Percentiles rank a stretch among this genome's conserved stretches.
These are phyloP conservation scores for Aspergillus aculeatus DNA, from an alignment of 2,329 filamentous ascomycete genomes.

Conservation along the genomic window DNA sequence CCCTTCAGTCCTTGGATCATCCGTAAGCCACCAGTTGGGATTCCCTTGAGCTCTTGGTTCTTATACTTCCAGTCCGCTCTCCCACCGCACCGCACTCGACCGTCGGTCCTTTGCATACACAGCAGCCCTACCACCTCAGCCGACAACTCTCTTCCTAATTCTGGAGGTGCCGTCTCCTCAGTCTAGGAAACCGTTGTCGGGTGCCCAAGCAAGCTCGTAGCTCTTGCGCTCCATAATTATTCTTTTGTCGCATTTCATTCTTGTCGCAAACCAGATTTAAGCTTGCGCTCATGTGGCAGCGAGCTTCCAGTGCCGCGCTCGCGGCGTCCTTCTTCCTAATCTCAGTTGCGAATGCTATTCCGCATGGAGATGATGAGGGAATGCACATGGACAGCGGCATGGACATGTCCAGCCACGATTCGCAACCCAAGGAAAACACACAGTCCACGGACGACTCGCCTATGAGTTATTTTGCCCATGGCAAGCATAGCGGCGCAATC, in stretches of 20 bases:
- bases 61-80: constrained; percentile 4
- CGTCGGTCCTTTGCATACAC: constrained; percentile 12
- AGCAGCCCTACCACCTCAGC: constrained; percentile 13
- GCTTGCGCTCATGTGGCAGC: constrained; percentile 24
- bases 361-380: constrained; percentile 35
- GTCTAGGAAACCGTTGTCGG: not conserved
- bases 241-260: not conserved
- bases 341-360: constrained; percentile 30
- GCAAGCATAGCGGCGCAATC: constrained; percentile 50
- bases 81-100: not conserved
- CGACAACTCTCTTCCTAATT: not conserved
- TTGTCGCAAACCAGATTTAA: constrained; percentile 4
- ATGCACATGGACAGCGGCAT: constrained; percentile 34
- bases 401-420: constrained; percentile 20
- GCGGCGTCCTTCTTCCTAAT: constrained; percentile 31
- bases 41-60: constrained; percentile 3
- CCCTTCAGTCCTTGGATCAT: constrained; percentile 2
- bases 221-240: not conserved
- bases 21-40: not conserved
- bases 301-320: constrained; percentile 27
- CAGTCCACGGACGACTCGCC: constrained; percentile 26
- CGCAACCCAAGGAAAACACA: constrained; percentile 17
- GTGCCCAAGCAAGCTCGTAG: not conserved
- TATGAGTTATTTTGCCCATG: constrained; percentile 47
- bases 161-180: not conserved